A percentile compares a stretch with the other conserved stretches of the same genome.
Evolutionary conservation across 2,329 filamentous ascomycete genomes (phyloP).

Genomic region (Amylocarpus encephaloides): DNA sequence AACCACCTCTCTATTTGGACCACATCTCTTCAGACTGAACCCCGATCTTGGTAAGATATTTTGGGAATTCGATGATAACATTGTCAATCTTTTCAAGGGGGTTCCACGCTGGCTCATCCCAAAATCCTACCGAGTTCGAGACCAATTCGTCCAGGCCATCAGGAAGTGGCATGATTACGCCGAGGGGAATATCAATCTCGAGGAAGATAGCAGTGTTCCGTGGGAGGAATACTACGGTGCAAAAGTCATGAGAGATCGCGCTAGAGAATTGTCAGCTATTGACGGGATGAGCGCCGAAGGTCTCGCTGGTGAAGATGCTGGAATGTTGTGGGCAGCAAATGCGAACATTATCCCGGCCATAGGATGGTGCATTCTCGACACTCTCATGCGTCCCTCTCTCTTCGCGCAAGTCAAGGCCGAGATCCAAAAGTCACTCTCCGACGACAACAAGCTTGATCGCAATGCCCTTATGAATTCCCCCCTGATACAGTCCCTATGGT

Average conservation of each 20-base stretch:
- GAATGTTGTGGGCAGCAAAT: constrained; percentile 25
- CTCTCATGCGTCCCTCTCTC: constrained; percentile 19
- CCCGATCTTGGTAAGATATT: constrained; percentile 26
- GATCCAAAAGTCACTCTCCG: constrained; percentile 14
- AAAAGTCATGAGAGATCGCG: constrained; percentile 26
- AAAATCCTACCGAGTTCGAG: constrained; percentile 18
- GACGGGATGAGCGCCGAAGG: constrained; percentile 9
- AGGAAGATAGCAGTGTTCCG: constrained; percentile 16
- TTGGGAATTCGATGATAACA: constrained; percentile 27
- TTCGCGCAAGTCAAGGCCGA: constrained; percentile 20
- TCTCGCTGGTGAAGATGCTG: constrained; percentile 18
- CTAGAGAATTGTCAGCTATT: constrained; percentile 3
- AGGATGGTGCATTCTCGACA: constrained; percentile 27
- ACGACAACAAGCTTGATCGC: background rate
- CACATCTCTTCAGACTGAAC: constrained; percentile 23
- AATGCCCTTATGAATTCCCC: constrained; percentile 19
- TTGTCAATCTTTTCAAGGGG: constrained; percentile 19
- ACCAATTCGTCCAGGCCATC: constrained; percentile 19
- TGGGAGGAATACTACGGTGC: constrained; percentile 29
- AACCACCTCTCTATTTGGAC: constrained; percentile 24
- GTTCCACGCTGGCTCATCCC: constrained; percentile 27
- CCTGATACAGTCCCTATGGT: constrained; percentile 34
- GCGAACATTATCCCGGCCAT: constrained; percentile 24
- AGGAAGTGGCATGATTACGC: constrained; percentile 27
- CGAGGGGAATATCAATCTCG: constrained; percentile 13